phyloP scores from a whole-genome alignment of 129 eudicot species.

The Pseudognaphalium luteoalbum region DNA sequence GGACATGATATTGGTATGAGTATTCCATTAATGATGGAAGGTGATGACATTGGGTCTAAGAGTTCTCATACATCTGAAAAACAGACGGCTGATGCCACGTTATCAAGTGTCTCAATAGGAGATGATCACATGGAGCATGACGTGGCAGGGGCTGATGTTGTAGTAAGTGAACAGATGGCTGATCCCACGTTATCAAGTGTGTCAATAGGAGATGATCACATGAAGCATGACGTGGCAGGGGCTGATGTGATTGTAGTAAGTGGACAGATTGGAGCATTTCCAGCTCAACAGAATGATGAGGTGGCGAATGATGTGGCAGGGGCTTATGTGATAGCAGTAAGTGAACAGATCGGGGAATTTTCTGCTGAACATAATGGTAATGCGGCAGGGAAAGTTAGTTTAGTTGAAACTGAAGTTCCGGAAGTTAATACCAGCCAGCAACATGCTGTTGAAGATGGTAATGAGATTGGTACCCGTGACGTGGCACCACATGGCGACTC shows the following conservation, averaged over 20 bases:
- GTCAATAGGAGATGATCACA: conserved; percentile 14
- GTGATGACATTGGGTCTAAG: conserved; percentile 14
- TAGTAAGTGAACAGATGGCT: neutral
- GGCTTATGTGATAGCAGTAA: conserved; percentile 11
- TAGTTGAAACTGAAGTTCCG: conserved; percentile 19
- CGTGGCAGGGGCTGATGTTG: conserved; percentile 6
- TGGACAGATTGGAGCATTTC: conserved; percentile 20
- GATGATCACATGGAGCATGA: conserved; percentile 21
- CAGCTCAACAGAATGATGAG: conserved; percentile 29
- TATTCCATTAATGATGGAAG: neutral
- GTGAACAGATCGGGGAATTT: conserved; percentile 6
- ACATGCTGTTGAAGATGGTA: conserved; percentile 26
- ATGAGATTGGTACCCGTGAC: conserved; percentile 1
- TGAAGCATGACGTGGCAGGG: neutral
- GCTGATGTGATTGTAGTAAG: conserved; percentile 15
- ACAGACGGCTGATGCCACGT: conserved; percentile 21
- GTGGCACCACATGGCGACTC: neutral
- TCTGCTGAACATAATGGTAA: conserved; percentile 20
- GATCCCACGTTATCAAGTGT: too few species aligned
- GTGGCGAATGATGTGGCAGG: conserved; percentile 24
- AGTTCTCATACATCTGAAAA: conserved; percentile 30
- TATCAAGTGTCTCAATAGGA: conserved; percentile 12
- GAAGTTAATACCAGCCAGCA: conserved; percentile 24
- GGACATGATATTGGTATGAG: neutral
- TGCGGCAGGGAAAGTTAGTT: conserved; percentile 20